A percentile compares a stretch with the other conserved stretches of the same genome.
Evolutionary conservation across 1,284 basidiomycete genomes (phyloP).

Genomic region (Trichosporon coremiiforme): DNA sequence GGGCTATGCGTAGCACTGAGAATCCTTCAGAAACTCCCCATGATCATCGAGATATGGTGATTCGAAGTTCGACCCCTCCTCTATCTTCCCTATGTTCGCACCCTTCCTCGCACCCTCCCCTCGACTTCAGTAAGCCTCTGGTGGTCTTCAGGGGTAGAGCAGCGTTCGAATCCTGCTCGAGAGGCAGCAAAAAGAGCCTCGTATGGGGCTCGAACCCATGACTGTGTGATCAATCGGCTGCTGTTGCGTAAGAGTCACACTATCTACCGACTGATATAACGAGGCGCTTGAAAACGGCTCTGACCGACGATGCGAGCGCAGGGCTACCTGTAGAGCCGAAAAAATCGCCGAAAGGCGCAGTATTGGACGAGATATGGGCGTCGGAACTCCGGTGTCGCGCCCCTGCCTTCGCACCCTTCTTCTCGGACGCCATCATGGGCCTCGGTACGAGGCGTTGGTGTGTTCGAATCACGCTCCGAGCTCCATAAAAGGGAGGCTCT

Average conservation of each 20-base stretch:
- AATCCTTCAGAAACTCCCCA: neutral
- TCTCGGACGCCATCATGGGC: no score
- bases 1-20: neutral
- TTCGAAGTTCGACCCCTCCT: neutral
- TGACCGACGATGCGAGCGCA: neutral
- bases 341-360: neutral
- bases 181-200: slow-evolving; percentile 12
- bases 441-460: no score
- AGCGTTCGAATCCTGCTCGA: neutral
- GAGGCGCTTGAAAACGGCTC: neutral
- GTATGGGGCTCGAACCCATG: slow-evolving; percentile 20
- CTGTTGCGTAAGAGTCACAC: no score
- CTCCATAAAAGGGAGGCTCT: no score
- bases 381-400: neutral
- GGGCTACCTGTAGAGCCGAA: neutral
- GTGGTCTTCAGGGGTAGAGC: neutral
- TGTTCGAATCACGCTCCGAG: no score
- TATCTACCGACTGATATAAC: neutral
- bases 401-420: neutral
- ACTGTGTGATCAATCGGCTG: slow-evolving; percentile 12
- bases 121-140: neutral
- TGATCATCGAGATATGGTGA: neutral
- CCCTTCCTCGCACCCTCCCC: neutral
- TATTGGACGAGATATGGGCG: neutral
- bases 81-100: no score